A percentile compares a stretch with the other conserved stretches of the same genome.
phyloP scores from a whole-genome alignment of 2,329 filamentous ascomycete species.

The Xylaria polymorpha region DNA sequence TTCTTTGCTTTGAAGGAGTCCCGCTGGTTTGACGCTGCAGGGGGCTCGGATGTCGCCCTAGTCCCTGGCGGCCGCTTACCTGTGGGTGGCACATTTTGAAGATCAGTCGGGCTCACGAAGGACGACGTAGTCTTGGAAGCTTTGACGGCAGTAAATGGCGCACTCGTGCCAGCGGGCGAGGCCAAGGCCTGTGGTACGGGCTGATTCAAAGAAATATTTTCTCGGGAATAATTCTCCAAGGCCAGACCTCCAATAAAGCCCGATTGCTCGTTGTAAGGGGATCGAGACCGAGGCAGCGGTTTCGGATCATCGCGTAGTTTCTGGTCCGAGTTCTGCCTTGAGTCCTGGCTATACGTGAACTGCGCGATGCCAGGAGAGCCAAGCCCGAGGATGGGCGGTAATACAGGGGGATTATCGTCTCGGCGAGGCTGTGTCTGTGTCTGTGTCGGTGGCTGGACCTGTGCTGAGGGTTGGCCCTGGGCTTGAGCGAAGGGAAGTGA shows the following conservation, averaged over 20 bases:
- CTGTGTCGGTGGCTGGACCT: not conserved
- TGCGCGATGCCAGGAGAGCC: slow-evolving; percentile 55
- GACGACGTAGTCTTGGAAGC: slow-evolving; percentile 55
- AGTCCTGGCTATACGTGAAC: slow-evolving; percentile 39
- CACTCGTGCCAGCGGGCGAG: slow-evolving; percentile 43
- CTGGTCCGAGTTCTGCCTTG: slow-evolving; percentile 17
- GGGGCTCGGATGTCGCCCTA: slow-evolving; percentile 55
- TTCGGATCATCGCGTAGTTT: slow-evolving; percentile 42
- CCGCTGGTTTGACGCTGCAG: slow-evolving; percentile 48
- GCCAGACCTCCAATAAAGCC: slow-evolving; percentile 68
- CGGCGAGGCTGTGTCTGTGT: slow-evolving; percentile 39
- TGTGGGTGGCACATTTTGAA: slow-evolving; percentile 53
- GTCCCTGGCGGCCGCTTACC: slow-evolving; percentile 59
- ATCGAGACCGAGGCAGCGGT: slow-evolving; percentile 48
- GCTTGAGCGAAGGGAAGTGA: slow-evolving; percentile 48
- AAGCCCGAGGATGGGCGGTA: slow-evolving; percentile 63
- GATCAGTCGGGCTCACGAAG: slow-evolving; percentile 63
- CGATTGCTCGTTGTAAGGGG: slow-evolving; percentile 54
- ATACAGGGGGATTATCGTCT: slow-evolving; percentile 47
- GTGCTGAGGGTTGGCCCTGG: slow-evolving; percentile 54
- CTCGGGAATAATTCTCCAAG: slow-evolving; percentile 62
- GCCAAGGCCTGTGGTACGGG: slow-evolving; percentile 32
- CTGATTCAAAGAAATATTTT: slow-evolving; percentile 47
- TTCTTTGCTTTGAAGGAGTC: slow-evolving; percentile 63
- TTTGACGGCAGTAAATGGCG: slow-evolving; percentile 49